Evolutionary conservation across 257 asterid genomes (phyloP), one percentile per base, ranked within the genome.

Genomic region (Gynochthodes officinalis): DNA sequence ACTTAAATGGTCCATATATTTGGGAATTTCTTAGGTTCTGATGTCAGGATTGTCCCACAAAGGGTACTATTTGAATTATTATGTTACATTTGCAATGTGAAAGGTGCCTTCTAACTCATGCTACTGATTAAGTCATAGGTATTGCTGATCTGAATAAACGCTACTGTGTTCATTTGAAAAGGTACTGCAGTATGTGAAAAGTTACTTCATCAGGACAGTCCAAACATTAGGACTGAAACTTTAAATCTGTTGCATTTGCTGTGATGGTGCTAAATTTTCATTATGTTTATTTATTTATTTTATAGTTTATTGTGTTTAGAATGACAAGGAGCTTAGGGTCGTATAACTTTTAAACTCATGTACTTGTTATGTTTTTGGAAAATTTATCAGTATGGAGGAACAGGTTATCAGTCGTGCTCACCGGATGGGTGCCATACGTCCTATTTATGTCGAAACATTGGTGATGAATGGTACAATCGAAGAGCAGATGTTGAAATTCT

Each of bases 351-450:
- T 64, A 8, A 40, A 61, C 61, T 33, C 64, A 72, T 49, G 80
- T 68, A 77, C 69, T 82, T 80, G 28, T 46, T 76, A 60, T 64
- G 63, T 83, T 43, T 65, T 80, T 63, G 75, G 43, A 74, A 78
- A 81, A 75, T 75, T 77, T 63, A 72, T 78, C 85, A 95, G 99
- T 82, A 82, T 90, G 99, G 99, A 95, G 86, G 99, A 95, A 81
- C 98, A 95, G 83, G 99, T 95, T 79, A 90, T 95, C 66, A 95
- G 99, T 85, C 97, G 99, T 60, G 99, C 99, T 77, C 99, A 95
- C 75, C 88, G 99, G 76, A 91, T 95, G 99, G 99, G 99, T 80
- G 99, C 99, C 42, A 82, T 81, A 55, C 91, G 96, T 37, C 97
- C 99, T 62, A 85, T 95, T 86, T 80, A 82, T 58, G 99, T 95